A percentile compares a stretch with the other conserved stretches of the same genome.
Conservation (phyloP, 108 stramenopile species). For the Aurantiochytrium sp. region DNA sequence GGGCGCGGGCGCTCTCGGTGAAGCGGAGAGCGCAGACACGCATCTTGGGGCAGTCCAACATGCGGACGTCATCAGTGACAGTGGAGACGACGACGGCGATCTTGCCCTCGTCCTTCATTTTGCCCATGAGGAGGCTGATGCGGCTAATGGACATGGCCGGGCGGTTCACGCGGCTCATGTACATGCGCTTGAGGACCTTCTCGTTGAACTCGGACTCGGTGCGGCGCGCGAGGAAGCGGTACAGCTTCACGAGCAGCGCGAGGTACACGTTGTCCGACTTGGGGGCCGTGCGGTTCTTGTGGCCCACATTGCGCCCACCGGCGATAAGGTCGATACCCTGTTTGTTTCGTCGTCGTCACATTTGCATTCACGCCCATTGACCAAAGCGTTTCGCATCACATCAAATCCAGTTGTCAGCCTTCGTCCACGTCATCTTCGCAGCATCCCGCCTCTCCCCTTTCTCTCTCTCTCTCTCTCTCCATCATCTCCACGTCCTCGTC, state of each 20-base stretch:
- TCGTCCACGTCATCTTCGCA: too few relatives aligned
- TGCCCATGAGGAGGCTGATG: constrained; percentile 86
- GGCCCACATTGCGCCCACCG: constrained; percentile 94
- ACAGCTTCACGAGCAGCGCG: constrained; percentile 94
- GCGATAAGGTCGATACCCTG: constrained; percentile 97
- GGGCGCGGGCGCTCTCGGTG: constrained; percentile 93
- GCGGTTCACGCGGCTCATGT: constrained; percentile 94
- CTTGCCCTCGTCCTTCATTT: constrained; percentile 77
- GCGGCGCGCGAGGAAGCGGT: constrained; percentile 93
- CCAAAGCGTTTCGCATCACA: too few relatives aligned
- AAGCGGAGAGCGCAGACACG: constrained; percentile 91
- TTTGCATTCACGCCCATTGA: too few relatives aligned
- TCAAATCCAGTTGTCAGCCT: too few relatives aligned
- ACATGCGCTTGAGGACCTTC: constrained; percentile 90
- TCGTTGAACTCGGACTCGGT: constrained; percentile 92
- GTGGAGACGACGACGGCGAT: constrained; percentile 93
- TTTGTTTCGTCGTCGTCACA: too few relatives aligned
- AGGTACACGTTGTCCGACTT: constrained; percentile 95
- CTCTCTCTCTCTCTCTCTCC: too few relatives aligned
- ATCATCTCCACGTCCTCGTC: too few relatives aligned
- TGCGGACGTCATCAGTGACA: constrained; percentile 96
- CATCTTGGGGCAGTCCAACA: constrained; percentile 85
- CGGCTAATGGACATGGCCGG: constrained; percentile 89
- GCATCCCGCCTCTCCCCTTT: too few relatives aligned
- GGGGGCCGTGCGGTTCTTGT: constrained; percentile 89